Percentiles rank a stretch among this genome's conserved stretches.
phyloP scores from a whole-genome alignment of 2,329 filamentous ascomycete genomes.

The Ramularia endophylla region DNA sequence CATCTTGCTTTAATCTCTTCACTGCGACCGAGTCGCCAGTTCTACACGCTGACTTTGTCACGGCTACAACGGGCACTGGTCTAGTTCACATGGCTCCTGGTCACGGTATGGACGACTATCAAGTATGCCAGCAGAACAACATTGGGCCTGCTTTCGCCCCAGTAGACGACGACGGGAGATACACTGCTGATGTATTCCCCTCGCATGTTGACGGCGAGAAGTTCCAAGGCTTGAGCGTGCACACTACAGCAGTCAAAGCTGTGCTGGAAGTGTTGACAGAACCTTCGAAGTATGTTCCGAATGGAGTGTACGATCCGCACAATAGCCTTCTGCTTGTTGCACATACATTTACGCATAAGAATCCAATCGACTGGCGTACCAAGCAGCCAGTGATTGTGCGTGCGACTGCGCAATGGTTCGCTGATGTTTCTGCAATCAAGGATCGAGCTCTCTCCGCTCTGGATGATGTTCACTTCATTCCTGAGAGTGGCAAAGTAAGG shows the following conservation, averaged over 20 bases:
- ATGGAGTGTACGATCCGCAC: background rate
- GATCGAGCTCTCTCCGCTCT: slow-evolving; percentile 64
- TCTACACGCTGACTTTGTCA: slow-evolving; percentile 82
- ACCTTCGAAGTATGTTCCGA: slow-evolving; percentile 9
- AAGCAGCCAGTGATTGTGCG: slow-evolving; percentile 87
- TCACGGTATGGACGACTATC: slow-evolving; percentile 95
- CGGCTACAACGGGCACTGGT: slow-evolving; percentile 82
- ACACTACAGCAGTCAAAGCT: slow-evolving; percentile 61
- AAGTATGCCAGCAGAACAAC: slow-evolving; percentile 64
- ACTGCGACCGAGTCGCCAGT: slow-evolving; percentile 53
- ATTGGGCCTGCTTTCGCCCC: slow-evolving; percentile 70
- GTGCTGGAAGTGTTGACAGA: slow-evolving; percentile 64
- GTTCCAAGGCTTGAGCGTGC: slow-evolving; percentile 66
- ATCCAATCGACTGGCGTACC: slow-evolving; percentile 96
- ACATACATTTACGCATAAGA: slow-evolving; percentile 79
- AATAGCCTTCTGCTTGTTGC: slow-evolving; percentile 55
- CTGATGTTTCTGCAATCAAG: slow-evolving; percentile 81
- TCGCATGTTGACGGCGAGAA: slow-evolving; percentile 40
- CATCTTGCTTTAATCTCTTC: slow-evolving; percentile 27
- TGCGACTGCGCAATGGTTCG: slow-evolving; percentile 97
- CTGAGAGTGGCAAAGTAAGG: slow-evolving; percentile 64
- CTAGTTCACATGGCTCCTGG: slow-evolving; percentile 93
- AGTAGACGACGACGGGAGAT: slow-evolving; percentile 73
- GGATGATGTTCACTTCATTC: slow-evolving; percentile 69
- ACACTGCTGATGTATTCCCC: slow-evolving; percentile 74